phyloP scores from a whole-genome alignment of 371 early-diverging fungal genomes.

The Lichtheimia corymbifera region DNA sequence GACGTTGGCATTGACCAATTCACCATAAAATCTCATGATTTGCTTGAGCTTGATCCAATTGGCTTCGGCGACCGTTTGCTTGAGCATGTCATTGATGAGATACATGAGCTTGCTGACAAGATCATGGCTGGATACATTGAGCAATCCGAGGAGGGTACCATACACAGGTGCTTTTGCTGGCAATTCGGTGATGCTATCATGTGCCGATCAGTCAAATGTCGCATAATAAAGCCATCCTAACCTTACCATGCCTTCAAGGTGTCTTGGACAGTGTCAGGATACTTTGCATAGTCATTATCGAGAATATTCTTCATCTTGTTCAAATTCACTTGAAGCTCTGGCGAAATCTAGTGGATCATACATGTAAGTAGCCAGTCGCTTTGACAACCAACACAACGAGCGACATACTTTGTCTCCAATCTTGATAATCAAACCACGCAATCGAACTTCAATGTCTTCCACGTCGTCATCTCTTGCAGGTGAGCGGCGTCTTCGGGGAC shows the following conservation, averaged over 20 bases:
- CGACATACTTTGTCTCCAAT: slow-evolving; percentile 72
- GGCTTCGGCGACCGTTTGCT: slow-evolving; percentile 49
- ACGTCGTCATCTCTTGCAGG: slow-evolving; percentile 51
- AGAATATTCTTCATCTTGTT: slow-evolving; percentile 71
- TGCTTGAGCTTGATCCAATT: slow-evolving; percentile 78
- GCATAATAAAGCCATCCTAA: background rate
- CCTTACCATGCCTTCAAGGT: slow-evolving; percentile 68
- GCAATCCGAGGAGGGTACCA: slow-evolving; percentile 73
- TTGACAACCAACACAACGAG: background rate
- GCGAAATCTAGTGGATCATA: slow-evolving; percentile 40
- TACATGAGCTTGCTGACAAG: slow-evolving; percentile 34
- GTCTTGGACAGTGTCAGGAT: slow-evolving; percentile 62
- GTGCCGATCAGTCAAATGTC: background rate
- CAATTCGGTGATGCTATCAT: slow-evolving; percentile 66
- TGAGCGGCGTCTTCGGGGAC: slow-evolving; percentile 24
- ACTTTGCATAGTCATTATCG: slow-evolving; percentile 68
- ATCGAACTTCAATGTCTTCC: slow-evolving; percentile 68
- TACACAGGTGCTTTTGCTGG: slow-evolving; percentile 83
- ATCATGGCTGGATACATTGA: slow-evolving; percentile 63
- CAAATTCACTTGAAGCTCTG: slow-evolving; percentile 63
- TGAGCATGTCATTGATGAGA: slow-evolving; percentile 47
- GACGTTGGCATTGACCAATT: slow-evolving; percentile 78
- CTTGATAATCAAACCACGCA: slow-evolving; percentile 74
- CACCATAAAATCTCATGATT: slow-evolving; percentile 77
- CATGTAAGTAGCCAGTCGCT: background rate